Percentiles rank a stretch among this genome's conserved stretches.
phyloP scores from a whole-genome alignment of 306 rosid genomes.

The Inga oerstediana region DNA sequence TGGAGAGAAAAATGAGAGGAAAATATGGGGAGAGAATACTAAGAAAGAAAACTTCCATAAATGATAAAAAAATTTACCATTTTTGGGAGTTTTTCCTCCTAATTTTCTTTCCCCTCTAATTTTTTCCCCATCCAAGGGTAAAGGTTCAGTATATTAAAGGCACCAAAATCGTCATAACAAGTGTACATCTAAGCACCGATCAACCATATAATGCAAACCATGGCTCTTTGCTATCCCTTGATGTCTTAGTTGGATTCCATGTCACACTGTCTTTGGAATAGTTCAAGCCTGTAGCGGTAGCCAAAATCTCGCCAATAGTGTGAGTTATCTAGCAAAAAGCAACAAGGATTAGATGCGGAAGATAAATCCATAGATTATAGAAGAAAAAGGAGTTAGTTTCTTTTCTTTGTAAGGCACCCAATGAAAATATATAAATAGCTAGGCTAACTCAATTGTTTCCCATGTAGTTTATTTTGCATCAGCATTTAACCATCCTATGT shows the following conservation, averaged over 20 bases:
- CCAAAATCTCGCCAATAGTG: conserved; percentile 64
- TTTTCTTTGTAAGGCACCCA: not conserved
- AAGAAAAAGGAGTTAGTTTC: not conserved
- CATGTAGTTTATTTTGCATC: not conserved
- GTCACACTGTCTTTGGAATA: conserved; percentile 58
- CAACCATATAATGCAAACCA: conserved; percentile 89
- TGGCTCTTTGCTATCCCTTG: conserved; percentile 62
- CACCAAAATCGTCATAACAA: not conserved
- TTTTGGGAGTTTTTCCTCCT: too few relatives aligned
- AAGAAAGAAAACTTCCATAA: too few relatives aligned
- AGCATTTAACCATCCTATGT: not conserved
- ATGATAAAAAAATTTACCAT: too few relatives aligned
- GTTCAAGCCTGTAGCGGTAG: conserved; percentile 49
- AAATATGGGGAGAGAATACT: too few relatives aligned
- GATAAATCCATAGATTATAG: not conserved
- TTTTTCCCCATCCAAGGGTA: too few relatives aligned
- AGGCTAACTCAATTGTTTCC: not conserved
- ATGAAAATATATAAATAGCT: not conserved
- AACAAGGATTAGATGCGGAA: conserved; percentile 22
- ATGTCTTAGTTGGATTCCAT: conserved; percentile 61
- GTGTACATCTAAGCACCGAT: conserved; percentile 25
- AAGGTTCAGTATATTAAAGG: conserved; percentile 18
- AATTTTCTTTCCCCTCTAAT: too few relatives aligned
- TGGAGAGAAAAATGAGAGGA: too few relatives aligned
- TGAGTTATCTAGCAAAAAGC: conserved; percentile 48